Evolutionary conservation across 129 eudicot genomes (phyloP), one percentile per base, ranked within the genome.

Genomic region (Dittrichia graveolens): DNA sequence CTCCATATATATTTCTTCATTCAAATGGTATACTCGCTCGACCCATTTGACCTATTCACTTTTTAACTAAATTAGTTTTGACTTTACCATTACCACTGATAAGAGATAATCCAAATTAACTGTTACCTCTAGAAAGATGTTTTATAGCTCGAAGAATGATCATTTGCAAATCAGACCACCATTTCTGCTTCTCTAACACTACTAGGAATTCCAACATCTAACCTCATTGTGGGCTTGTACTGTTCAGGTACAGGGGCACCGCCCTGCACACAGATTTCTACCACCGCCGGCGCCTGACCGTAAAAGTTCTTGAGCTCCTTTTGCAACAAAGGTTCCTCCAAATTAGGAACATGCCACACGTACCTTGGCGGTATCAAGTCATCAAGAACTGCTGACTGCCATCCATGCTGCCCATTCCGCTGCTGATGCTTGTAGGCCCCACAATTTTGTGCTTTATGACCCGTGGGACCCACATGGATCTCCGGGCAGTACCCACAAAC

Each of bases 391-490:
- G 99, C 94, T 7, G 91, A 65, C 87, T 95, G 99, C 99, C 99
- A 95, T 41, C 99, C 99, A 9, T 95, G 99, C 62, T 95, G 99
- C 75, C 99, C 99, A 31, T 95, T 95, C 13, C 99, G 64, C 80
- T 95, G 99, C 82, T 95, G 99, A 81, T 95, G 99, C 90, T 95
- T 91, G 67, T 81, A 88, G 48, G 97, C 97, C 75, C 99, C 97
- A 68, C 99, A 95, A 59, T 84, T 86, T 75, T 95, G 99, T 1
- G 97, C 99, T 78, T 95, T 95, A 82, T 95, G 99, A 19, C 99
- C 99, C 0, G 82, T 76, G 41, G 96, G 84, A 6, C 97, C 97
- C 16, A 90, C 91, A 41, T 95, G 99, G 57, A 95, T 79, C 83
- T 95, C 99, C 0, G 97, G 97, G 61, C 99, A 95, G 80, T 95